phyloP scores from a whole-genome alignment of 345 rosid species.

The Lepidium didymum region DNA sequence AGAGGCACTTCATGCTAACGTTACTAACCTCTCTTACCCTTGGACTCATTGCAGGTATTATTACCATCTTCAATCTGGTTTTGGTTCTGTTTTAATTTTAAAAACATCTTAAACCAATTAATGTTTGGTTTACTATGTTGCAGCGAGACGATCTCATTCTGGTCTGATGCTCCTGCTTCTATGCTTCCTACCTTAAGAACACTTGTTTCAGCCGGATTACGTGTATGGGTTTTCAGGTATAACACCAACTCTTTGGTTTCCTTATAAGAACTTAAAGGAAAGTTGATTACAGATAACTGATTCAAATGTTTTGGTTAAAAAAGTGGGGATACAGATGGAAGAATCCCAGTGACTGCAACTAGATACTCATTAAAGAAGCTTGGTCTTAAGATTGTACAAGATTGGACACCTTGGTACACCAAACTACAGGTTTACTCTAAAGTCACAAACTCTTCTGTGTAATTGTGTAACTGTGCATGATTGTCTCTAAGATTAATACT shows the following conservation, averaged over 20 bases:
- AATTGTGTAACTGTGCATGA: background rate
- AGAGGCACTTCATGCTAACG: constrained; percentile 67
- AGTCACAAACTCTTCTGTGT: background rate
- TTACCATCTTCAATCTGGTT: background rate
- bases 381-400: constrained; percentile 46
- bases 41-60: constrained; percentile 80
- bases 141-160: constrained; percentile 39
- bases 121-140: background rate
- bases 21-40: constrained; percentile 50
- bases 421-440: constrained; percentile 39
- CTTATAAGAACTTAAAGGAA: background rate
- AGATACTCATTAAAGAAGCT: constrained; percentile 65
- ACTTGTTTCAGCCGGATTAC: constrained; percentile 61
- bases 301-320: background rate
- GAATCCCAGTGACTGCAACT: constrained; percentile 73
- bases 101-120: background rate
- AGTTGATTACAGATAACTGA: background rate
- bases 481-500: background rate
- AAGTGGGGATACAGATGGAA: constrained; percentile 90
- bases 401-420: constrained; percentile 78
- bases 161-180: constrained; percentile 64
- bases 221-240: constrained; percentile 76
- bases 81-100: background rate
- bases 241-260: background rate
- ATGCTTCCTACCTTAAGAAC: constrained; percentile 60